Conservation (phyloP, 768 basidiomycete genomes). For the Trametes maxima region DNA sequence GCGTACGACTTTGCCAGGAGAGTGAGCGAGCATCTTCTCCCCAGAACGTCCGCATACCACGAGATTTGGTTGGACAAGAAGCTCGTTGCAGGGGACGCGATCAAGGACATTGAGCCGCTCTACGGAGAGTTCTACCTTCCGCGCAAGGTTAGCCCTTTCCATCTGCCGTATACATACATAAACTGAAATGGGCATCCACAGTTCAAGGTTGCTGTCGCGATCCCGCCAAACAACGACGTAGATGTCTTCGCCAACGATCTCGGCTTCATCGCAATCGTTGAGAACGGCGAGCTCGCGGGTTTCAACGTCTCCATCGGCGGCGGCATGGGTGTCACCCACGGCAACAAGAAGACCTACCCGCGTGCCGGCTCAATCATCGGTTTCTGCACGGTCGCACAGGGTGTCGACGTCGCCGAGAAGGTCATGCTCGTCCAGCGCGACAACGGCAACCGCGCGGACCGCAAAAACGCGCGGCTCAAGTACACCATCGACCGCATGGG, state of each 20-base stretch:
- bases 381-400: conserved; percentile 90
- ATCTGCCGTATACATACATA: neutral
- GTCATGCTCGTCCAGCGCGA: conserved; percentile 94
- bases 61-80: conserved; percentile 99
- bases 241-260: conserved; percentile 96
- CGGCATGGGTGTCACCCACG: conserved; percentile 99
- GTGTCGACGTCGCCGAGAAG: conserved; percentile 84
- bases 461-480: conserved; percentile 84
- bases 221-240: conserved; percentile 95
- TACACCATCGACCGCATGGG: conserved; percentile 98
- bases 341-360: conserved; percentile 98
- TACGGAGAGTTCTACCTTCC: conserved; percentile 98
- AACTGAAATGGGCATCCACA: conserved; percentile 35
- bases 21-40: conserved; percentile 85
- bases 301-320: conserved; percentile 96
- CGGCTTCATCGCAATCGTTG: conserved; percentile 93
- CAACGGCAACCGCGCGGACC: conserved; percentile 88
- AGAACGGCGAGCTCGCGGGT: conserved; percentile 76
- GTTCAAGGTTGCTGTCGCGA: conserved; percentile 97
- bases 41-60: conserved; percentile 91
- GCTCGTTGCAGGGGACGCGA: conserved; percentile 88
- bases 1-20: conserved; percentile 84
- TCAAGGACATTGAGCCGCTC: conserved; percentile 95
- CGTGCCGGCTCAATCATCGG: conserved; percentile 86
- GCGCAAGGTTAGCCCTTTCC: conserved; percentile 65